Evolutionary conservation across 148 eudicot genomes (phyloP), one percentile per base, ranked within the genome.

Genomic region (Chenopodium album): DNA sequence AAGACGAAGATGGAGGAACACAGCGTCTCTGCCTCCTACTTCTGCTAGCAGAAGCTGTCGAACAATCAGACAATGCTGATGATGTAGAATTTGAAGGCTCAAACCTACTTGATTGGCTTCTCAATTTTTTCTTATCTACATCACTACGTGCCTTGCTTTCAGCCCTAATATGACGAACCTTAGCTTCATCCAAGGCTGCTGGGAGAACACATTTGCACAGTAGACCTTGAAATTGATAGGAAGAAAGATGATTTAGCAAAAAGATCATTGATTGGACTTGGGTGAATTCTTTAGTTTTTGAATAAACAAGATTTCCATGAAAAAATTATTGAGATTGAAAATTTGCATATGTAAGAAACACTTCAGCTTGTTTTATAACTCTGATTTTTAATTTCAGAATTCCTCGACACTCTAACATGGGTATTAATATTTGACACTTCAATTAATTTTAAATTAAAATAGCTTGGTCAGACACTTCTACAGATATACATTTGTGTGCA

Each of bases 171-270:
- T 89, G 94, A 54, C 89, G 84, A 41, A 94, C 92, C 83, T 92
- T 94, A 3, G 92, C 85, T 82, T 94, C 94, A 64, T 91, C 89
- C 90, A 94, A 86, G 34, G 90, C 92, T 37, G 91, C 92, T 7
- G 98, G 98, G 64, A 94, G 97, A 73, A 93, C 98, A 73, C 98
- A 93, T 72, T 92, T 92, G 89, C 98, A 93, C 22, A 93, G 82
- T 62, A 90, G 78, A 86, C 98, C 98, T 94, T 64, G 81, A 89
- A 75, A 59, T 46, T 54, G 79, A 78, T 76, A 52, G 52, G 56
- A 62, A 28, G 22, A 67, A 59, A 13, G 29, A 75, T 31, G 46
- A 20, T 37, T 63, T 37, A 78, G 74, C 60, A n/a, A 71, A 22
- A 28, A n/a, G 14, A 9, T 71, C 2, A 32, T 22, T 47, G 7